Conservation (phyloP, 208 protist species). For the Trypanosoma avium region DNA sequence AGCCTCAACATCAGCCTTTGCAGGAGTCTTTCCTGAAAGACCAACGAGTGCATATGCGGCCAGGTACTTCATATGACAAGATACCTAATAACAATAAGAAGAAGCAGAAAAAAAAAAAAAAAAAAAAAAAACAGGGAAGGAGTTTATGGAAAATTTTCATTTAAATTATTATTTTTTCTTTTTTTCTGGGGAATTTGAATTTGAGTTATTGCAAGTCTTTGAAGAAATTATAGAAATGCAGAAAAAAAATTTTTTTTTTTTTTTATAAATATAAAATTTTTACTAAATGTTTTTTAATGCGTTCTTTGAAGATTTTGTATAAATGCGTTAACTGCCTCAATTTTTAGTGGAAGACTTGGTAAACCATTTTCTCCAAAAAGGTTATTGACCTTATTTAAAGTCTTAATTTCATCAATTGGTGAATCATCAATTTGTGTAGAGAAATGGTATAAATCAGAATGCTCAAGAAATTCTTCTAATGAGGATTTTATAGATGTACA, state of each 20-base stretch:
- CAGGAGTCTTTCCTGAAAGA: slow-evolving; percentile 82
- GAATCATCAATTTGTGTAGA: background rate
- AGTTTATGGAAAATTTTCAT: too few species aligned
- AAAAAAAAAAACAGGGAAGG: slow-evolving; percentile 6
- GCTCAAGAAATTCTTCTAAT: slow-evolving; percentile 13
- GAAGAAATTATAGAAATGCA: background rate
- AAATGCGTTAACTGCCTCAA: slow-evolving; percentile 32
- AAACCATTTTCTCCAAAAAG: slow-evolving; percentile 24
- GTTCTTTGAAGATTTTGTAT: slow-evolving; percentile 46
- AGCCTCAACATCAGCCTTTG: slow-evolving; percentile 82
- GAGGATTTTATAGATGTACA: background rate
- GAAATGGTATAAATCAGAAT: slow-evolving; percentile 12
- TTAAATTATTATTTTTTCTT: too few species aligned
- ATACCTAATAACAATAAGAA: slow-evolving; percentile 10
- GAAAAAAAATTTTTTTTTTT: slow-evolving; percentile 8
- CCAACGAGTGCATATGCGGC: slow-evolving; percentile 91
- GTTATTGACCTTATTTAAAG: slow-evolving; percentile 11
- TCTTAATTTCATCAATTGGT: background rate
- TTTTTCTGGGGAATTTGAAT: too few species aligned
- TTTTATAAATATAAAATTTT: background rate
- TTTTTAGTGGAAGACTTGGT: slow-evolving; percentile 37
- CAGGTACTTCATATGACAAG: slow-evolving; percentile 52
- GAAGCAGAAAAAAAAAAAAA: slow-evolving; percentile 7
- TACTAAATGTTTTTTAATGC: slow-evolving; percentile 29
- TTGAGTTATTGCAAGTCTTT: too few species aligned